Base-by-base conservation (phyloP, 148 eudicot species). In the Chenopodium quinoa region DNA sequence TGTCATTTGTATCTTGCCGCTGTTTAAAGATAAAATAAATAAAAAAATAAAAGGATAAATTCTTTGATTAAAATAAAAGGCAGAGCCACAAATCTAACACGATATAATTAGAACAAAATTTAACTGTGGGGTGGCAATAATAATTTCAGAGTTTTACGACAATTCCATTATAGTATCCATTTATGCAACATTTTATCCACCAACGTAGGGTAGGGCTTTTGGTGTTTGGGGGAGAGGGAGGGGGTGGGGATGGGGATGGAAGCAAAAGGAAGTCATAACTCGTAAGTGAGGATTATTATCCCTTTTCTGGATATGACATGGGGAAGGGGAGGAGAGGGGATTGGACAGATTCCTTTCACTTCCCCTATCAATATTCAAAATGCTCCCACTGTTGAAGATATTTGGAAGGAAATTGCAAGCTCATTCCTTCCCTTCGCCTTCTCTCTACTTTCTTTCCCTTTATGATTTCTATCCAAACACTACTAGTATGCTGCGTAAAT, bases 1-100 rank as follows among this genome's bases (percentile, higher is more conserved):
- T 81, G 22, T 66, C 46, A 37, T 78, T 34, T 78, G 82, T 54
- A 60, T 68, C 80, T 60, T 46, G 31, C 65, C 83, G 83, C 86
- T 86, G 78, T 67, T 56, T 47, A 9, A 48, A 48, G 10, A 11
- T 1, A 9, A 48, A 1, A 11, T 48, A 48, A 48, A 50, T 12
- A 78, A 14, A 79, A 52, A n/a, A 11, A 54, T 31, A 65, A 54
- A 37, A 25, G 63, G 31, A 22, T 11, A 6, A 40, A 40, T 4
- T 44, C 27, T 2, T 78, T 27, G 34, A 25, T 32, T 20, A 20
- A 75, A 64, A 34, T 22, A 2, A 62, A 72, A 75, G 10, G 66
- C 44, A 16, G 47, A 25, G 20, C 6, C 23, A 12, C 20, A 27
- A 9, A 17, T 29, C 17, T 3, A 20, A 17, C 7, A 80, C 13